Evolutionary conservation across 73 alveolate genomes (phyloP), one percentile per base, ranked within the genome.

Genomic region (Paramecium biaurelia): DNA sequence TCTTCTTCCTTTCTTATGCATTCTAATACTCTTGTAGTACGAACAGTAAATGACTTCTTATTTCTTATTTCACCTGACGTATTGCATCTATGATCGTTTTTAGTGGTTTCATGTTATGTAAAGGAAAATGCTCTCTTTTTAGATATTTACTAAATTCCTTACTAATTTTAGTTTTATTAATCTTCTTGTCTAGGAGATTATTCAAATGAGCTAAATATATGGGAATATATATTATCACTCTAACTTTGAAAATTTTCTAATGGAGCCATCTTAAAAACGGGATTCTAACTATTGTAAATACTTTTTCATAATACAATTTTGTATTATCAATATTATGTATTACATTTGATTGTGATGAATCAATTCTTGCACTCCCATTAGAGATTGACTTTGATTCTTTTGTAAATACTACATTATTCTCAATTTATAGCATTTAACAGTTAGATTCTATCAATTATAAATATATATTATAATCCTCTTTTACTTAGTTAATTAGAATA

Each of bases 91-190:
- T 72, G n/a, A 9, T 72, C 59, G 15, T 72, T 20, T 32, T 72
- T 53, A 5, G 14, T 53, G 30, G 68, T 53, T 18, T 53, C 41
- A 26, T 11, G 20, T 42, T 72, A 63, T 35, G 28, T 23, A n/a
- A 72, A 32, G 15, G 86, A 72, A 72, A 72, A 72, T 35, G 86
- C 45, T 72, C 86, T 32, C 45, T 72, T 72, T 34, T 72, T 72
- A 15, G 63, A 10, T 10, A 21, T 38, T 72, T 72, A 23, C 68
- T 53, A 18, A 53, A 18, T 53, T 53, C 68, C 68, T 53, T 53
- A 53, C 68, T 53, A 53, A 18, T 53, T 53, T 53, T 15, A 18
- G 30, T 53, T 1, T 72, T 32, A 21, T 12, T 28, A 38, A 32
- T 32, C 58, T 21, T 72, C 56, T 10, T 38, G 8, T 12, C 21